Base-by-base conservation (phyloP, 805 yeast species). In the Candida andamanensis region DNA sequence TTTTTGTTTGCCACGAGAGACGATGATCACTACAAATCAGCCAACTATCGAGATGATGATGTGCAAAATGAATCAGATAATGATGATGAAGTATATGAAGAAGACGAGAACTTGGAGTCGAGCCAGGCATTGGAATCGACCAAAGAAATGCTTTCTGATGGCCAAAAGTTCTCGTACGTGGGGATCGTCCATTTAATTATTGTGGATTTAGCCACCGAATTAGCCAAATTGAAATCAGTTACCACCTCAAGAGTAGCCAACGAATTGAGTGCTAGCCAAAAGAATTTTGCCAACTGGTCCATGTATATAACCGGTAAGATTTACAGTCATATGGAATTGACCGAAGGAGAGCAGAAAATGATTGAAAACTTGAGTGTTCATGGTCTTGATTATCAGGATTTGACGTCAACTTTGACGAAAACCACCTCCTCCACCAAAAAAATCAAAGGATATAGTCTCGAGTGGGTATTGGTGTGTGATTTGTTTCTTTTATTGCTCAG, bases 401-500 rank as follows among this genome's bases (percentile, higher is more conserved):
- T 92, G 30, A 67, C 83, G 2, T 71, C 71, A 11, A 74, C 83
- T 26, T 62, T 90, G 34, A 12, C 31, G 2, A 11, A 7, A 61
- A 21, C 26, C 16, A 35, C 36, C 6, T n/a, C n/a, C n/a, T n/a
- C n/a, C n/a, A n/a, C n/a, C n/a, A 23, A 11, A 8, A 42, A 35
- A 15, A 33, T 36, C 12, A 32, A 32, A 20, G 34, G 34, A 3
- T 33, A 36, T 33, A 96, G 89, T 47, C 72, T 92, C 15, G 76
- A 89, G 18, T 94, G 98, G 98, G 89, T 96, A 0, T 73, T 90
- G 10, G 63, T 92, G 5, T 94, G 98, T 59, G 98, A 92, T 53
- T 60, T 92, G 28, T 90, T 90, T 50, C 63, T 92, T 25, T 69
- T 85, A 7, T 63, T 90, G 2, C 60, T 92, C 12, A 78, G 87